Conservation (phyloP, 352 stramenopile genomes). For the Phytophthora sp. region DNA sequence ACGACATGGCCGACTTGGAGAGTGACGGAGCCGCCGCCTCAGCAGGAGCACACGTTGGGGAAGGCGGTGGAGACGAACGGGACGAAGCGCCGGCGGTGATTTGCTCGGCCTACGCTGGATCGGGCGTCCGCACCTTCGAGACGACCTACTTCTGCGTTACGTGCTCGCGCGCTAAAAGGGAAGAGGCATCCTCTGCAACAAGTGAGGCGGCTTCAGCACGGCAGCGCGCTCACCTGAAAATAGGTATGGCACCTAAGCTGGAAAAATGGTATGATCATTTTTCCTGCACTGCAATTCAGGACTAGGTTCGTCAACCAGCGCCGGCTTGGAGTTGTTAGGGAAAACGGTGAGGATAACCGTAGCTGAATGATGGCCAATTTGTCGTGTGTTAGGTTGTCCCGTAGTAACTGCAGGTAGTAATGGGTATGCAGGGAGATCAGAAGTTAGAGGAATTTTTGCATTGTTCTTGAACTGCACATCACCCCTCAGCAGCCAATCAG, state of each 20-base stretch:
- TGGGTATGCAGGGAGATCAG: not conserved
- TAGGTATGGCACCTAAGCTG: slow-evolving; percentile 25
- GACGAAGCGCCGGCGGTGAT: not conserved
- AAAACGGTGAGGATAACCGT: not conserved
- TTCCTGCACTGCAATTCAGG: not conserved
- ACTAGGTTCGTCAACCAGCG: not conserved
- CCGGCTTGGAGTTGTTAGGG: not conserved
- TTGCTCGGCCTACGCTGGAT: not conserved
- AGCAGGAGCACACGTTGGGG: not conserved
- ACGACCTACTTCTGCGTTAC: not conserved
- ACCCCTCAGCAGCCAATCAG: not conserved
- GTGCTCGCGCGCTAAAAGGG: slow-evolving; percentile 4
- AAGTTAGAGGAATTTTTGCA: not conserved
- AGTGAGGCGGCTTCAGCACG: not conserved
- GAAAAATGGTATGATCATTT: not conserved
- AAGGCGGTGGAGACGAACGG: not conserved
- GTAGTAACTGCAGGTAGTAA: not conserved
- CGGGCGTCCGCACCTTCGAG: not conserved
- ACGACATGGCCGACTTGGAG: not conserved
- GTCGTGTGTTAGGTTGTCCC: not conserved
- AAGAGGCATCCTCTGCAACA: slow-evolving; percentile 21
- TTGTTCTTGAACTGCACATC: not conserved
- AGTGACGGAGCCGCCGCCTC: not conserved
- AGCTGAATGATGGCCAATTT: not conserved
- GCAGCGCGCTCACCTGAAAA: slow-evolving; percentile 15